Percentiles rank a stretch among this genome's conserved stretches.
These are phyloP conservation scores for Saccharomycopsis olivae DNA, from an alignment of 805 yeast genomes.

Conservation along the genomic window DNA sequence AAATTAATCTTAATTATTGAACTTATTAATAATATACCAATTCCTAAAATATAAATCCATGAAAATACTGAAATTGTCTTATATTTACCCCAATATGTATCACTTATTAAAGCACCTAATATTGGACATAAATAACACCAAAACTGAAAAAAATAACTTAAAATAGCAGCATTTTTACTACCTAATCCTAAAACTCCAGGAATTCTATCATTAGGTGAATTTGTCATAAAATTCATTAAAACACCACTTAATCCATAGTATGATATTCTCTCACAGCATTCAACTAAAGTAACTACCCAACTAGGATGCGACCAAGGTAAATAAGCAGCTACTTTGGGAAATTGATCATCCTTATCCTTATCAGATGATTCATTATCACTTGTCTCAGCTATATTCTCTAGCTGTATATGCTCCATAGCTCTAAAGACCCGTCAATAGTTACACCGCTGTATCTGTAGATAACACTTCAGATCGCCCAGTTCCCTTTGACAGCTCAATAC, in stretches of 20 bases:
- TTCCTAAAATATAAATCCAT: slow-evolving; percentile 49
- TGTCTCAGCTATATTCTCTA: too few species aligned
- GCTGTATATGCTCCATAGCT: too few species aligned
- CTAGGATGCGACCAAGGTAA: slow-evolving; percentile 8
- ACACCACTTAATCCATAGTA: slow-evolving; percentile 73
- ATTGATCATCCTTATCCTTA: too few species aligned
- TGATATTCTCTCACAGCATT: slow-evolving; percentile 72
- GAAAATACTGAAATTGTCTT: slow-evolving; percentile 55
- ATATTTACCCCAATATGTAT: slow-evolving; percentile 63
- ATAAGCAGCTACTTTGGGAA: slow-evolving; percentile 1
- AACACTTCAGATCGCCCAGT: too few species aligned
- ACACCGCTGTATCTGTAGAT: too few species aligned
- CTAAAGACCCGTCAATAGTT: too few species aligned
- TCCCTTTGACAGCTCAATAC: too few species aligned
- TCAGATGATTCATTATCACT: too few species aligned
- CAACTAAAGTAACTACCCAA: slow-evolving; percentile 59
- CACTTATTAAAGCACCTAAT: slow-evolving; percentile 67
- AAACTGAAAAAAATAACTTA: slow-evolving; percentile 67
- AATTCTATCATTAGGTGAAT: slow-evolving; percentile 28
- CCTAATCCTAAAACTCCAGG: slow-evolving; percentile 52
- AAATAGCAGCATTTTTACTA: slow-evolving; percentile 55
- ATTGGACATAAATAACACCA: slow-evolving; percentile 79
- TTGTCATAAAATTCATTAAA: slow-evolving; percentile 70
- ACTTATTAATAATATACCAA: slow-evolving; percentile 55
- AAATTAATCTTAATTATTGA: slow-evolving; percentile 54